phyloP scores from a whole-genome alignment of 441 rosid species.

The Arabidopsis hybrid region DNA sequence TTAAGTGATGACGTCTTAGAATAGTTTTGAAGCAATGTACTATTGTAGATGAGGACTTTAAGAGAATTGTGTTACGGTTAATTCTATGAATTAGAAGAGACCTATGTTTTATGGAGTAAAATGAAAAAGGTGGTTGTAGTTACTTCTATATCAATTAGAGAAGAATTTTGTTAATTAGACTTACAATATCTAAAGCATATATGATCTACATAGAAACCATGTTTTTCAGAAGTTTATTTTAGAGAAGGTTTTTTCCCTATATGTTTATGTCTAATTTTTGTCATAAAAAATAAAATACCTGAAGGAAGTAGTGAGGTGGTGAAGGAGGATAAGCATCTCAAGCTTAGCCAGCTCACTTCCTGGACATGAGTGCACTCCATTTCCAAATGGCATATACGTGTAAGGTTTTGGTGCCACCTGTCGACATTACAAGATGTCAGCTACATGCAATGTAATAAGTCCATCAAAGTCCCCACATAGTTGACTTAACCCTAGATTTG shows the following conservation, averaged over 20 bases:
- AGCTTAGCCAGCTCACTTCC: conserved; percentile 96
- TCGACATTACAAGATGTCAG: conserved; percentile 44
- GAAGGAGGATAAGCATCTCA: conserved; percentile 87
- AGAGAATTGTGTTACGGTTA: too few species aligned
- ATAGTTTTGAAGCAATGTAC: conserved; percentile 39
- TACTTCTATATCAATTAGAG: too few species aligned
- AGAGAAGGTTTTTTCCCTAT: too few species aligned
- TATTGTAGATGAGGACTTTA: not conserved
- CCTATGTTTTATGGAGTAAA: too few species aligned
- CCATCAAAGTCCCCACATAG: conserved; percentile 24
- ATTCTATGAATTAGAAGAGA: too few species aligned
- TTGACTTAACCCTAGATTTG: conserved; percentile 35
- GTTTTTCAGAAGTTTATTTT: too few species aligned
- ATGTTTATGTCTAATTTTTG: too few species aligned
- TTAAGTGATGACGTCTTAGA: conserved; percentile 30
- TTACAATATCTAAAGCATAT: too few species aligned
- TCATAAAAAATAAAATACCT: conserved; percentile 50
- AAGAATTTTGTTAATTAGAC: too few species aligned
- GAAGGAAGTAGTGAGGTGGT: conserved; percentile 78
- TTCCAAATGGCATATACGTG: conserved; percentile 93
- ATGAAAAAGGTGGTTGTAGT: too few species aligned
- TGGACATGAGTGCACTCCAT: conserved; percentile 94
- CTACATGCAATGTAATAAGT: conserved; percentile 41
- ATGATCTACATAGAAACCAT: too few species aligned
- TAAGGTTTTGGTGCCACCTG: conserved; percentile 83